Base-by-base conservation (phyloP, 805 yeast genomes). In the Candida berthetii region DNA sequence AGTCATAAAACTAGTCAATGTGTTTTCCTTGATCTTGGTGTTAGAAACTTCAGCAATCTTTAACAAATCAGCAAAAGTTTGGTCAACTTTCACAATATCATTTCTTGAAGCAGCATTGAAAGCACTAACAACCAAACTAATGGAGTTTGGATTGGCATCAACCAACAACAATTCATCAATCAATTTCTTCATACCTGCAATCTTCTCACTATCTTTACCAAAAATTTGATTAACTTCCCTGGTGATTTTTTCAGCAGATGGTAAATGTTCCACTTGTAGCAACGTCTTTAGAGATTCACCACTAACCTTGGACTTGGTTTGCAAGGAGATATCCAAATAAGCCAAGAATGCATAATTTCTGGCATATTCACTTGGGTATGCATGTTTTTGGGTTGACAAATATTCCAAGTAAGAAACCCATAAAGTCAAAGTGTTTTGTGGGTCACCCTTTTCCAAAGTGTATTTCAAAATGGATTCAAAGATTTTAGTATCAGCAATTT, bases 1-100 rank as follows among this genome's bases (percentile, higher is more conserved):
- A 28, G 65, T 56, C 81, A 80, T 75, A 41, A 74, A 54, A 28
- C 62, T 59, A 37, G 63, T 57, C 38, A 71, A 55, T 0, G 78
- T 68, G 7, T 53, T 54, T 48, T 71, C 74, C 4, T 60, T 56
- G 17, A 78, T 54, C 6, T 66, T 57, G 13, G 46, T 55, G 1
- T 60, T 58, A 38, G 60, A 62, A 8, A 49, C 39, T 11, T 47
- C 45, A 6, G 67, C 48, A 3, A 53, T 48, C 11, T 40, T 39
- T n/a, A 53, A 46, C 11, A 57, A 42, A 6, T 45, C 44, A 6
- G 38, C 40, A 16, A 59, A 42, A 7, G 47, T 41, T 1, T 17
- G 25, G 7, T 48, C 33, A 31, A 61, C 58, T 3, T 41, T 42
- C 4, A 11, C 31, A 3, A 40, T 17, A 6, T 54, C 46, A 25